phyloP scores from a whole-genome alignment of 345 rosid species.

The Populus deltoides region DNA sequence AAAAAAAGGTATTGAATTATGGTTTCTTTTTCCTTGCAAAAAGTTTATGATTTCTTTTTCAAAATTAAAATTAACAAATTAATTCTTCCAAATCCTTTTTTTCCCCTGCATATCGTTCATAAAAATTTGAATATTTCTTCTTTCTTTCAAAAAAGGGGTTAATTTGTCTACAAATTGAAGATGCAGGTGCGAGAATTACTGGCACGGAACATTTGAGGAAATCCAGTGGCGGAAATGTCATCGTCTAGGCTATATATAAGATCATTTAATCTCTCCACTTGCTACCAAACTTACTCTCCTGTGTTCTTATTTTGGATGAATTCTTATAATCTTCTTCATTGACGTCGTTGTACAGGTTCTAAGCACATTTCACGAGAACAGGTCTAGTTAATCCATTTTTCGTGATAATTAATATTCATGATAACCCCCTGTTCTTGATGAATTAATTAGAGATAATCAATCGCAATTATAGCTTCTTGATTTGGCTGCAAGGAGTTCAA shows the following conservation, averaged over 20 bases:
- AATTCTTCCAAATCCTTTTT: not conserved
- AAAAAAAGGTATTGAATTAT: not conserved
- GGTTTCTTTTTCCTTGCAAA: not conserved
- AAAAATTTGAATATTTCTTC: too few species aligned
- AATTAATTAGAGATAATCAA: not conserved
- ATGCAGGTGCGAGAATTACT: not conserved
- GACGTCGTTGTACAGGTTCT: not conserved
- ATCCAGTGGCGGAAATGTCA: not conserved
- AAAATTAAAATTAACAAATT: too few species aligned
- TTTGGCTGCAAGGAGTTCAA: too few species aligned
- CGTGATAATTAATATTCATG: too few species aligned
- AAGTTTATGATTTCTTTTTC: too few species aligned
- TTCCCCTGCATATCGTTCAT: accelerated
- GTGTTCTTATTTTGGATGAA: not conserved
- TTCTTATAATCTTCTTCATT: not conserved
- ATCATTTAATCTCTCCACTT: not conserved
- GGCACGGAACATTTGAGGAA: not conserved
- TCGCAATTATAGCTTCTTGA: not conserved
- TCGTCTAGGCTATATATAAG: not conserved
- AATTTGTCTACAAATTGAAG: not conserved
- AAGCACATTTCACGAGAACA: not conserved
- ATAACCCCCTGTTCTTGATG: not conserved
- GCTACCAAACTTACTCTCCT: not conserved
- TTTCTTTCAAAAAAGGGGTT: not conserved
- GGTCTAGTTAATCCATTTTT: too few species aligned